phyloP scores from a whole-genome alignment of 495 filamentous ascomycete genomes.

The Talaromyces ruber region DNA sequence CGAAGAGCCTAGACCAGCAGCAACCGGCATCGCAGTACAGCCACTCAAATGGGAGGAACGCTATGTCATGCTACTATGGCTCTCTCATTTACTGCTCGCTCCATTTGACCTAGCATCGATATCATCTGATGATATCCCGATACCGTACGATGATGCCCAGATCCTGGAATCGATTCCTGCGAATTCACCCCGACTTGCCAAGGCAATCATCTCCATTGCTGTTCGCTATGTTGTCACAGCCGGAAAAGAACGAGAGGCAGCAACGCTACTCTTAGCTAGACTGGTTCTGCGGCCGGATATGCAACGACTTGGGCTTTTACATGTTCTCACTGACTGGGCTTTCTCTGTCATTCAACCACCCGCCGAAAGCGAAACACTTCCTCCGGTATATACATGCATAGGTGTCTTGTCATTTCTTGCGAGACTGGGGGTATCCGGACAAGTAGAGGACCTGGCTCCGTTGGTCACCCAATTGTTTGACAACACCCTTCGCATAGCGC shows the following conservation, averaged over 20 bases:
- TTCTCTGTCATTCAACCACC: constrained; percentile 43
- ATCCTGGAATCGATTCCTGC: constrained; percentile 16
- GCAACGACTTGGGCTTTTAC: constrained; percentile 64
- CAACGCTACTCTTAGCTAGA: constrained; percentile 70
- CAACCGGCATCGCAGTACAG: constrained; percentile 9
- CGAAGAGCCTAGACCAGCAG: constrained; percentile 1
- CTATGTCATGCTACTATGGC: constrained; percentile 83
- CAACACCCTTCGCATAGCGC: constrained; percentile 30
- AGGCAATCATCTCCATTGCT: constrained; percentile 61
- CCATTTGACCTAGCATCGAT: constrained; percentile 87
- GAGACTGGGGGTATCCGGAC: constrained; percentile 53
- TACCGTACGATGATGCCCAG: constrained; percentile 18
- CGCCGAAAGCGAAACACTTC: constrained; percentile 17
- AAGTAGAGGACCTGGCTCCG: constrained; percentile 41
- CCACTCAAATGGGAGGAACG: constrained; percentile 74
- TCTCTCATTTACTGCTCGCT: constrained; percentile 85
- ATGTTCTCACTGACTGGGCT: constrained; percentile 58
- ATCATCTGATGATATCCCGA: constrained; percentile 48
- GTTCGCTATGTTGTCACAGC: constrained; percentile 61
- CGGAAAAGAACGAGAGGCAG: constrained; percentile 82
- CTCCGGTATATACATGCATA: constrained; percentile 51
- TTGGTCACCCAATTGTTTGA: constrained; percentile 43
- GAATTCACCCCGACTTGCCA: constrained; percentile 58
- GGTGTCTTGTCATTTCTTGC: constrained; percentile 73
- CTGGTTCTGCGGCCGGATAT: constrained; percentile 81